phyloP scores from a whole-genome alignment of 2,329 filamentous ascomycete genomes.

The Fusarium nodosum region DNA sequence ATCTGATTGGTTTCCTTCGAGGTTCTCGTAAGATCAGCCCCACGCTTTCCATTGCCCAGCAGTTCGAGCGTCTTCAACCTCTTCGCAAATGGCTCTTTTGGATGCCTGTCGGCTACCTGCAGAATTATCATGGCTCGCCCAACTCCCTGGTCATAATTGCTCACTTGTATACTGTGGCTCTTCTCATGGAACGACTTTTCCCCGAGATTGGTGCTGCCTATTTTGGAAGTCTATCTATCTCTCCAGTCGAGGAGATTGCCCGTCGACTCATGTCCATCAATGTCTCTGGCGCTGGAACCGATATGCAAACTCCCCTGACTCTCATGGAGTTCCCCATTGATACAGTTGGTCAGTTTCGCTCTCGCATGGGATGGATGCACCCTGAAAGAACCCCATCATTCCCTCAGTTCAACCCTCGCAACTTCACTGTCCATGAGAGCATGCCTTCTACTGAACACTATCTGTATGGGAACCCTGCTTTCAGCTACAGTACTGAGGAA shows the following conservation, averaged over 20 bases:
- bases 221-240: constrained; percentile 82
- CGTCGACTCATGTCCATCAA: constrained; percentile 79
- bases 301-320: constrained; percentile 71
- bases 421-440: constrained; percentile 65
- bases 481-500: constrained; percentile 75
- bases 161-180: constrained; percentile 90
- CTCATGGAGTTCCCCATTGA: constrained; percentile 82
- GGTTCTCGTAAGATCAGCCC: constrained; percentile 78
- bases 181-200: constrained; percentile 91
- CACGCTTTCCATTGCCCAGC: constrained; percentile 79
- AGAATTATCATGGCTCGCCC: constrained; percentile 80
- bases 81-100: constrained; percentile 95
- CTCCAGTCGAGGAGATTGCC: constrained; percentile 88
- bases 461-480: constrained; percentile 69
- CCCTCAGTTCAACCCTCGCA: constrained; percentile 70
- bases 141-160: constrained; percentile 86
- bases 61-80: constrained; percentile 90
- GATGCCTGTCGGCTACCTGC: constrained; percentile 87
- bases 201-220: constrained; percentile 92
- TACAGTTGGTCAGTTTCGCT: constrained; percentile 76
- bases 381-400: constrained; percentile 71
- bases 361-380: constrained; percentile 75
- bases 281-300: constrained; percentile 68
- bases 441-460: constrained; percentile 61
- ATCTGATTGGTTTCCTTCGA: constrained; percentile 80